Conservation (phyloP, 2,329 filamentous ascomycete genomes). For the Hymenotorrendiella dingleyae region DNA sequence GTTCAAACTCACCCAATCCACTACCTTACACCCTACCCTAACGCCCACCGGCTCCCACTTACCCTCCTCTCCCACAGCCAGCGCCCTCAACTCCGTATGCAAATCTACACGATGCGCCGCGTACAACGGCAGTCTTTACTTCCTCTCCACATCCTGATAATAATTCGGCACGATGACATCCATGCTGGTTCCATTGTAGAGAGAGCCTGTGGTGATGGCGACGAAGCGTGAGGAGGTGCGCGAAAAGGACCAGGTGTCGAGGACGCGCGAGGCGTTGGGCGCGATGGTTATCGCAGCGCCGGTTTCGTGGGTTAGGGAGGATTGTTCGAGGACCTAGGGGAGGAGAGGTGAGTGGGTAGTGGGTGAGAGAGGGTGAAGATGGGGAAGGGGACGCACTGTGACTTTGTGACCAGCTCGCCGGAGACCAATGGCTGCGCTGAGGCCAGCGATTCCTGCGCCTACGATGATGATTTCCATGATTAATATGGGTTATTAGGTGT, state of each 20-base stretch:
- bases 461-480: conserved; percentile 25
- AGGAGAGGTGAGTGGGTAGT: no score
- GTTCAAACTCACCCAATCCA: conserved; percentile 18
- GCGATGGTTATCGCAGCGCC: conserved; percentile 37
- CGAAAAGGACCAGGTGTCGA: conserved; percentile 33
- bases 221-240: conserved; percentile 22
- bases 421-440: conserved; percentile 29
- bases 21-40: conserved; percentile 17
- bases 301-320: conserved; percentile 33
- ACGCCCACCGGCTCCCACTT: conserved; percentile 23
- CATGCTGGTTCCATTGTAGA: conserved; percentile 5
- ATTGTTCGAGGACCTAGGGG: no score
- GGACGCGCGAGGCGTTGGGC: conserved; percentile 33
- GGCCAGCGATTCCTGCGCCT: conserved; percentile 31
- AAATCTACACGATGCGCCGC: conserved; percentile 37
- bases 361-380: no score
- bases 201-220: conserved; percentile 12
- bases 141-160: neutral
- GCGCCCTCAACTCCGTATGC: conserved; percentile 32
- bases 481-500: no score
- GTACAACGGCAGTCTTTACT: conserved; percentile 13
- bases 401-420: conserved; percentile 28
- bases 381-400: conserved; percentile 24
- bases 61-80: conserved; percentile 26
- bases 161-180: neutral